phyloP scores from a whole-genome alignment of 441 rosid species.

The Bruguiera hainesii region DNA sequence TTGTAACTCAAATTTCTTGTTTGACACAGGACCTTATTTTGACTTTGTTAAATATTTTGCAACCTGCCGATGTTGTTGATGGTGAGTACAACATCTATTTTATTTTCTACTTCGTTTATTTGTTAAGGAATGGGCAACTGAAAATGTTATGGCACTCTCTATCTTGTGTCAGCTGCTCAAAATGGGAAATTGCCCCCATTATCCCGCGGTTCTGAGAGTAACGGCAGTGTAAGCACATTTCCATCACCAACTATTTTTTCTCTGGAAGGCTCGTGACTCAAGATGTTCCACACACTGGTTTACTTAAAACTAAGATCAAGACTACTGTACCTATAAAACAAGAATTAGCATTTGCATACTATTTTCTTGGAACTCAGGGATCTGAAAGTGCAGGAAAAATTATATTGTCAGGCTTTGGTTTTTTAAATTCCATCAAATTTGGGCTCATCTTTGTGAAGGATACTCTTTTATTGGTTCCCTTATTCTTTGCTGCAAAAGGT shows the following conservation, averaged over 20 bases:
- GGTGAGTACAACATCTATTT: constrained; percentile 43
- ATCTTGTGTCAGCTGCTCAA: constrained; percentile 53
- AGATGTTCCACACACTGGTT: neutral
- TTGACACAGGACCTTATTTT: constrained; percentile 66
- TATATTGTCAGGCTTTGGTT: no score
- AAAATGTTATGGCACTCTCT: constrained; percentile 12
- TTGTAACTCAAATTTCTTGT: constrained; percentile 20
- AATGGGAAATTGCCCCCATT: constrained; percentile 85
- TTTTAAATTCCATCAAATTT: no score
- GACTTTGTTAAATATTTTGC: constrained; percentile 64
- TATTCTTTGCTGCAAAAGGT: no score
- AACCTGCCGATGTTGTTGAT: constrained; percentile 54
- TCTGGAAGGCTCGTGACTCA: neutral
- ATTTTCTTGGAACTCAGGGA: no score
- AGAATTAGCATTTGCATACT: no score
- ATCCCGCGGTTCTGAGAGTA: constrained; percentile 64
- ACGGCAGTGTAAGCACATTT: constrained; percentile 61
- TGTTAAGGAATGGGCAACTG: constrained; percentile 1
- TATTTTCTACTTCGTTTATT: constrained; percentile 7
- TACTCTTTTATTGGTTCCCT: no score
- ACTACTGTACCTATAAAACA: no score
- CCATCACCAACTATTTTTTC: neutral
- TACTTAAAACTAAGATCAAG: no score
- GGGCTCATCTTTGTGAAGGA: no score
- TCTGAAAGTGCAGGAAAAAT: no score